Evolutionary conservation across 805 yeast genomes (phyloP).

Genomic region (Candida pseudoglaebosa): DNA sequence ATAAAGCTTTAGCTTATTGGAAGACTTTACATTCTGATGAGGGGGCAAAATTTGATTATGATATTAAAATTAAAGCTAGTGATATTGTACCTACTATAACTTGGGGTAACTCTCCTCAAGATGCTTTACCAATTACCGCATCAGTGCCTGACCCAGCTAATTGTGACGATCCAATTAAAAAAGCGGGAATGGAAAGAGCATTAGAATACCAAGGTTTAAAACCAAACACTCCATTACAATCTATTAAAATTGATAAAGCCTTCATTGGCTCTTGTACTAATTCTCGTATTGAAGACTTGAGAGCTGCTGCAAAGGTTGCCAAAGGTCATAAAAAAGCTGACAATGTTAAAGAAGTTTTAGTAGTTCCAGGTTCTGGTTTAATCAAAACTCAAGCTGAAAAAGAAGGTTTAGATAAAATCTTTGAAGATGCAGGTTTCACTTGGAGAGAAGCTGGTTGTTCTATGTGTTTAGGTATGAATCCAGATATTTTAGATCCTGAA

Average conservation of each 20-base stretch:
- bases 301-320: conserved; percentile 92
- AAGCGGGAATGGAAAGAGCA: conserved; percentile 86
- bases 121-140: conserved; percentile 92
- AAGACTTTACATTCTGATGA: conserved; percentile 80
- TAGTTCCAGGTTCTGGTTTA: conserved; percentile 97
- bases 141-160: conserved; percentile 84
- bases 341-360: conserved; percentile 75
- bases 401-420: conserved; percentile 91
- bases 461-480: conserved; percentile 99
- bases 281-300: conserved; percentile 93
- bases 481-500: conserved; percentile 89
- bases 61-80: conserved; percentile 71
- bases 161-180: conserved; percentile 66
- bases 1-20: conserved; percentile 91
- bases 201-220: conserved; percentile 86
- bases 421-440: conserved; percentile 88
- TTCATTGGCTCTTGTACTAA: conserved; percentile 98
- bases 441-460: conserved; percentile 99
- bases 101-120: conserved; percentile 99
- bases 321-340: conserved; percentile 85
- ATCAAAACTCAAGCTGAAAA: conserved; percentile 90
- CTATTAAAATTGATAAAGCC: conserved; percentile 83
- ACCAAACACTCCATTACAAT: conserved; percentile 74
- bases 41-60: conserved; percentile 86
- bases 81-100: conserved; percentile 95